phyloP scores from a whole-genome alignment of 1,139 yeast species.

The Saccharomyces pastorianus region DNA sequence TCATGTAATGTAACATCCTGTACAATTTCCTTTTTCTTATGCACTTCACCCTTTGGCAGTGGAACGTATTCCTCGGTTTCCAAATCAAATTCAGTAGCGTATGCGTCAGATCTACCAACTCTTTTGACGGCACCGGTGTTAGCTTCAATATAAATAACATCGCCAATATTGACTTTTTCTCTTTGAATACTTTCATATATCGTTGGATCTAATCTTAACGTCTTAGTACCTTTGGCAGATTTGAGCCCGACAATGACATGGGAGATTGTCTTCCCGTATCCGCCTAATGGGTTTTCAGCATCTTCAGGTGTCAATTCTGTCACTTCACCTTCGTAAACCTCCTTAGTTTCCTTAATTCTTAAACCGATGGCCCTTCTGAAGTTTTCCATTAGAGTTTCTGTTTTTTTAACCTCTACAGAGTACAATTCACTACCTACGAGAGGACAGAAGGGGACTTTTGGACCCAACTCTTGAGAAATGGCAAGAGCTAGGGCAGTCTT shows the following conservation, averaged over 20 bases:
- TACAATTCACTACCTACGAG: slow-evolving; percentile 91
- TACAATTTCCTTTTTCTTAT: slow-evolving; percentile 94
- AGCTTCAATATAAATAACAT: slow-evolving; percentile 92
- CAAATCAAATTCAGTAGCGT: slow-evolving; percentile 94
- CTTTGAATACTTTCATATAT: slow-evolving; percentile 94
- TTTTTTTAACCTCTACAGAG: slow-evolving; percentile 96
- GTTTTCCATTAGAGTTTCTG: slow-evolving; percentile 95
- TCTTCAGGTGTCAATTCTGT: slow-evolving; percentile 95
- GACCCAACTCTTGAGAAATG: slow-evolving; percentile 93
- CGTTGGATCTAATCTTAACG: slow-evolving; percentile 84
- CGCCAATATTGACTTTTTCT: slow-evolving; percentile 91
- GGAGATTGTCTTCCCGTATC: slow-evolving; percentile 92
- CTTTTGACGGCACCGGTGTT: slow-evolving; percentile 96
- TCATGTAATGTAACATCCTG: slow-evolving; percentile 97
- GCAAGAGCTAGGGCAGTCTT: slow-evolving; percentile 96
- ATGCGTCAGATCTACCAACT: slow-evolving; percentile 96
- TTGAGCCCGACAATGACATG: slow-evolving; percentile 92
- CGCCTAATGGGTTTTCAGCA: slow-evolving; percentile 93
- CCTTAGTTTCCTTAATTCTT: slow-evolving; percentile 93
- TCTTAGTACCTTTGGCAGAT: slow-evolving; percentile 93
- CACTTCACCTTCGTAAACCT: slow-evolving; percentile 97
- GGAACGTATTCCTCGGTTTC: slow-evolving; percentile 99
- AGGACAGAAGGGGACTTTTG: slow-evolving; percentile 97
- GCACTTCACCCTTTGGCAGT: slow-evolving; percentile 96
- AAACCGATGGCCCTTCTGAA: slow-evolving; percentile 94